Evolutionary conservation across 768 basidiomycete species (phyloP).

Genomic region (Boletellus ananiceps): DNA sequence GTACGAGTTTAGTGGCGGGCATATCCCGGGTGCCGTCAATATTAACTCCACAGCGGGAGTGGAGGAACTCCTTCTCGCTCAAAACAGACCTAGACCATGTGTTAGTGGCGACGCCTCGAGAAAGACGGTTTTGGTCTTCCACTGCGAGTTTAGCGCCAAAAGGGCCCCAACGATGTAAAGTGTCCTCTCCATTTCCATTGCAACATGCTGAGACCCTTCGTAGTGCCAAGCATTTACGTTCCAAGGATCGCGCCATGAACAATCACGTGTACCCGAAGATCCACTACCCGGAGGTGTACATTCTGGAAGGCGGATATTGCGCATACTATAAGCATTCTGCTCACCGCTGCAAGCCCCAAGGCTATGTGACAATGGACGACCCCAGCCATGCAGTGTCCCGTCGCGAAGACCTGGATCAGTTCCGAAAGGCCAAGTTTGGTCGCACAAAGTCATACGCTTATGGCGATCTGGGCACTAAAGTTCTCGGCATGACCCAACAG

Average conservation of each 20-base stretch:
- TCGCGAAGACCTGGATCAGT: slow-evolving; percentile 83
- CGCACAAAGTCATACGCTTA: slow-evolving; percentile 91
- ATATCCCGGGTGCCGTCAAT: slow-evolving; percentile 88
- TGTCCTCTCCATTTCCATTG: neutral
- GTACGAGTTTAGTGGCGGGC: slow-evolving; percentile 93
- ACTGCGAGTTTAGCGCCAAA: slow-evolving; percentile 96
- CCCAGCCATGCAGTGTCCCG: slow-evolving; percentile 77
- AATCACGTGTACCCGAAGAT: slow-evolving; percentile 87
- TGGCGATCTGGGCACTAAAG: slow-evolving; percentile 61
- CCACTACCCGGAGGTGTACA: slow-evolving; percentile 94
- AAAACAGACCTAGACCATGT: slow-evolving; percentile 57
- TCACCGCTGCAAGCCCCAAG: slow-evolving; percentile 70
- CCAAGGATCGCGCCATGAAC: slow-evolving; percentile 85
- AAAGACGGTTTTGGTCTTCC: slow-evolving; percentile 90
- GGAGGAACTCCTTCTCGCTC: slow-evolving; percentile 74
- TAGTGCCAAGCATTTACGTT: slow-evolving; percentile 91
- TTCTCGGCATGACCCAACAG: slow-evolving; percentile 33
- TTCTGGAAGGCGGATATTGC: slow-evolving; percentile 95
- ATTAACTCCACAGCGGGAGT: slow-evolving; percentile 77
- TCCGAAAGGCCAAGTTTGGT: slow-evolving; percentile 83
- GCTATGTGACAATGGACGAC: slow-evolving; percentile 94
- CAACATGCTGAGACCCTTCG: slow-evolving; percentile 3
- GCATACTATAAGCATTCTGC: slow-evolving; percentile 72
- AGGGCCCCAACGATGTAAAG: slow-evolving; percentile 93
- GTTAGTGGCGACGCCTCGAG: slow-evolving; percentile 66